A percentile compares a stretch with the other conserved stretches of the same genome.
phyloP scores from a whole-genome alignment of 345 rosid genomes.

The Abelmoschus esculentus region DNA sequence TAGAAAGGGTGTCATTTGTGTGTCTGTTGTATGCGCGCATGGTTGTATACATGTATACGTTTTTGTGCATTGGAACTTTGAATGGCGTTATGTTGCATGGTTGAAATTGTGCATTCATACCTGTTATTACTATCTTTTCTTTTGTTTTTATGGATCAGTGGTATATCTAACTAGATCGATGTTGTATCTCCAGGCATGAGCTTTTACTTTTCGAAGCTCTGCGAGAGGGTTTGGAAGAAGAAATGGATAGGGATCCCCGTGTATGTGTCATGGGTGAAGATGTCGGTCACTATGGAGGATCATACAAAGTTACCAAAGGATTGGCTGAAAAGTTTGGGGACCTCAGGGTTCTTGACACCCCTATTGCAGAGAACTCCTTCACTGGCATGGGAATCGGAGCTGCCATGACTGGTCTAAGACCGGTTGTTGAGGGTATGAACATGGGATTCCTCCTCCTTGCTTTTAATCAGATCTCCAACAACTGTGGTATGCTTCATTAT shows the following conservation, averaged over 20 bases:
- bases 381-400: conserved; percentile 5
- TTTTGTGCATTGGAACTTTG: too few species aligned
- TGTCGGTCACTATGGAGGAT: conserved; percentile 95
- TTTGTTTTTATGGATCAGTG: neutral
- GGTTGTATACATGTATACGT: too few species aligned
- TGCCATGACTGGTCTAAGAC: conserved; percentile 78
- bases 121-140: too few species aligned
- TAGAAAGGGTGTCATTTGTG: too few species aligned
- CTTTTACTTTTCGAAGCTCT: conserved; percentile 88
- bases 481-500: conserved; percentile 98
- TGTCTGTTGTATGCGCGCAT: too few species aligned
- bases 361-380: neutral
- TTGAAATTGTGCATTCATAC: neutral
- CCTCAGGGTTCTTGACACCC: conserved; percentile 18
- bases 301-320: conserved; percentile 81
- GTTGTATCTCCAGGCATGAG: conserved; percentile 52
- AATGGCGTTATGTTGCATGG: too few species aligned
- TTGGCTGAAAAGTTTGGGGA: conserved; percentile 76
- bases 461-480: conserved; percentile 96
- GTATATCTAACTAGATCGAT: neutral
- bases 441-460: conserved; percentile 98
- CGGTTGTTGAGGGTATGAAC: conserved; percentile 89
- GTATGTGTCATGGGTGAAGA: conserved; percentile 98
- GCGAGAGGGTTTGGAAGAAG: conserved; percentile 90
- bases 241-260: conserved; percentile 85